These are phyloP conservation scores for Curvularia eragrostidis DNA, from an alignment of 2,329 filamentous ascomycete genomes.

Conservation along the genomic window DNA sequence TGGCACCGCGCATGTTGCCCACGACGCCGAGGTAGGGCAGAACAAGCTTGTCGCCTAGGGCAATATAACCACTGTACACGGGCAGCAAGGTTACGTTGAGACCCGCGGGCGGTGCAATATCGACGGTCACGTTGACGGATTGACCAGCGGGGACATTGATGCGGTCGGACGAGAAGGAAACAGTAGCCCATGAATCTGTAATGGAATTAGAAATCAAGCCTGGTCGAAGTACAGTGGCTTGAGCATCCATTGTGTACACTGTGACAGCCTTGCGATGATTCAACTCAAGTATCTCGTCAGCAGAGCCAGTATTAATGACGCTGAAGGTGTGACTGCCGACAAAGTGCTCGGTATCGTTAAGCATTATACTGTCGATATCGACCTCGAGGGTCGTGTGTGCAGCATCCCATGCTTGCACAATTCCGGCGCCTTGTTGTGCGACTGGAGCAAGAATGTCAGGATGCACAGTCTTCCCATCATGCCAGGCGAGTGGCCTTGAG, in stretches of 20 bases:
- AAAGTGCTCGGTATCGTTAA: constrained; percentile 37
- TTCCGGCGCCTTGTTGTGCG: constrained; percentile 32
- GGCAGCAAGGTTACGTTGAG: constrained; percentile 26
- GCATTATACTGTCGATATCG: constrained; percentile 23
- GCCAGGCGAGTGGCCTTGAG: constrained; percentile 26
- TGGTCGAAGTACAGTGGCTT: constrained; percentile 1
- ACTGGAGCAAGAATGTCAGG: constrained; percentile 26
- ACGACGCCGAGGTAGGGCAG: constrained; percentile 33
- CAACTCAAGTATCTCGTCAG: constrained; percentile 3
- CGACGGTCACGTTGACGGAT: neutral
- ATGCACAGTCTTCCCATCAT: constrained; percentile 16
- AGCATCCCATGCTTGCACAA: constrained; percentile 28
- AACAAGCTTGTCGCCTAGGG: constrained; percentile 16
- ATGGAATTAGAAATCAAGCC: constrained; percentile 13
- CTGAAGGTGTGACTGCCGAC: constrained; percentile 31
- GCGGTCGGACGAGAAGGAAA: constrained; percentile 18
- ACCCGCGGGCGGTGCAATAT: neutral
- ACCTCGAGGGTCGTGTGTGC: constrained; percentile 21
- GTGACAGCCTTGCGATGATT: constrained; percentile 26
- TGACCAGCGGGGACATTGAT: constrained; percentile 29
- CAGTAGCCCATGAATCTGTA: constrained; percentile 17
- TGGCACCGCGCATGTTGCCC: constrained; percentile 22
- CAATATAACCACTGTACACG: constrained; percentile 33
- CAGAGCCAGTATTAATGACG: constrained; percentile 20
- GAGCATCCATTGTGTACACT: constrained; percentile 21